Evolutionary conservation across 768 basidiomycete genomes (phyloP).

Genomic region (Amanita rubescens): DNA sequence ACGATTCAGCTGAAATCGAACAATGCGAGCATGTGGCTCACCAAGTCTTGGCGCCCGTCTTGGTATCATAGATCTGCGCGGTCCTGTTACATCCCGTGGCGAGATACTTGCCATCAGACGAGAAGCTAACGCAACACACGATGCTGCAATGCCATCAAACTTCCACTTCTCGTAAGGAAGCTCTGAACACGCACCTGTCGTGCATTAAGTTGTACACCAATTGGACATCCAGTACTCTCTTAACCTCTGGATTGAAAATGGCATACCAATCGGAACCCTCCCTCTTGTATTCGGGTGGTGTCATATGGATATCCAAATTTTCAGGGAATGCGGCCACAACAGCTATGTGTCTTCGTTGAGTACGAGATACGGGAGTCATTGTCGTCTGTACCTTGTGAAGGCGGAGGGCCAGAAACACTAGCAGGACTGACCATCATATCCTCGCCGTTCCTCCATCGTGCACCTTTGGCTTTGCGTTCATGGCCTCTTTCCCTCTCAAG

Average conservation of each 20-base stretch:
- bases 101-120: too few species aligned
- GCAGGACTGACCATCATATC: slow-evolving; percentile 3
- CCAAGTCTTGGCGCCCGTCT: too few species aligned
- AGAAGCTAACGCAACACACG: slow-evolving; percentile 90
- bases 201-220: too few species aligned
- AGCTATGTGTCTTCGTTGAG: slow-evolving; percentile 11
- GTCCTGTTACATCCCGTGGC: too few species aligned
- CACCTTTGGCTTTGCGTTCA: neutral
- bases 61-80: too few species aligned
- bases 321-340: slow-evolving; percentile 35
- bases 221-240: too few species aligned
- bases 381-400: slow-evolving; percentile 3
- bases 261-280: too few species aligned
- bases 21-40: neutral
- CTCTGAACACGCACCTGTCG: slow-evolving; percentile 50
- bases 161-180: neutral
- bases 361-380: neutral
- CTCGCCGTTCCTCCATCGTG: neutral
- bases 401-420: slow-evolving; percentile 9
- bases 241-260: too few species aligned
- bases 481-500: slow-evolving; percentile 1
- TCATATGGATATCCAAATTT: slow-evolving; percentile 28
- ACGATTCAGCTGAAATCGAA: neutral
- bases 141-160: slow-evolving; percentile 25
- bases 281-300: slow-evolving; percentile 53